Conservation (phyloP, 179 eudicot species). For the Beta lomatogona region DNA sequence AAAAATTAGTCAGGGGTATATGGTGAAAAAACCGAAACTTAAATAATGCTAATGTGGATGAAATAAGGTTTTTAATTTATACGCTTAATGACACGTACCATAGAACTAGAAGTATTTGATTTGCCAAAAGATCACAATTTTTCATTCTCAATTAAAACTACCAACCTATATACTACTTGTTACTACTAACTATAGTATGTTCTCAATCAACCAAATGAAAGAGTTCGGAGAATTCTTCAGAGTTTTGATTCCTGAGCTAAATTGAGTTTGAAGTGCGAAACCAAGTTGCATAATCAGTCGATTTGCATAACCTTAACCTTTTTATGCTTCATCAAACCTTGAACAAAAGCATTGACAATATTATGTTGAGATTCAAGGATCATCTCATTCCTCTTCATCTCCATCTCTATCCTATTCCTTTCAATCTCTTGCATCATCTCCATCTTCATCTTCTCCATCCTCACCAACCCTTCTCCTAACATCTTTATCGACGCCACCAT, state of each 20-base stretch:
- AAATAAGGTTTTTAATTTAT: too few species aligned
- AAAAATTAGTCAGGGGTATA: too few species aligned
- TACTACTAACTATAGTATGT: not conserved
- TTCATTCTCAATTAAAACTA: not conserved
- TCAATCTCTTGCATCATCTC: slow-evolving; percentile 73
- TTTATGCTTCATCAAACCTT: slow-evolving; percentile 48
- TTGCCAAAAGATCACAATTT: not conserved
- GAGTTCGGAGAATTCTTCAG: not conserved
- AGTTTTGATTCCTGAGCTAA: not conserved
- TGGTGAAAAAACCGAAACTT: too few species aligned
- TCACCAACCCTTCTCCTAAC: slow-evolving; percentile 80
- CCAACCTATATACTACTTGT: not conserved
- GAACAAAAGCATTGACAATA: slow-evolving; percentile 69
- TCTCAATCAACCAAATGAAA: not conserved
- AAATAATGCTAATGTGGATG: too few species aligned
- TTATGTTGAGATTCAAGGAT: slow-evolving; percentile 74
- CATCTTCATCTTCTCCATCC: slow-evolving; percentile 92
- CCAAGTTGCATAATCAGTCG: slow-evolving; percentile 10
- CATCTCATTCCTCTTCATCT: slow-evolving; percentile 76
- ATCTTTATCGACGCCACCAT: slow-evolving; percentile 65
- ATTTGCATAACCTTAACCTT: slow-evolving; percentile 31
- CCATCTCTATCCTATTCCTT: slow-evolving; percentile 72
- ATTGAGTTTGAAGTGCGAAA: not conserved
- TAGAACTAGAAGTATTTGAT: not conserved
- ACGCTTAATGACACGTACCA: too few species aligned